Percentiles rank a stretch among this genome's conserved stretches.
phyloP scores from a whole-genome alignment of 1,139 yeast species.

The Debaryomyces singareniensis region DNA sequence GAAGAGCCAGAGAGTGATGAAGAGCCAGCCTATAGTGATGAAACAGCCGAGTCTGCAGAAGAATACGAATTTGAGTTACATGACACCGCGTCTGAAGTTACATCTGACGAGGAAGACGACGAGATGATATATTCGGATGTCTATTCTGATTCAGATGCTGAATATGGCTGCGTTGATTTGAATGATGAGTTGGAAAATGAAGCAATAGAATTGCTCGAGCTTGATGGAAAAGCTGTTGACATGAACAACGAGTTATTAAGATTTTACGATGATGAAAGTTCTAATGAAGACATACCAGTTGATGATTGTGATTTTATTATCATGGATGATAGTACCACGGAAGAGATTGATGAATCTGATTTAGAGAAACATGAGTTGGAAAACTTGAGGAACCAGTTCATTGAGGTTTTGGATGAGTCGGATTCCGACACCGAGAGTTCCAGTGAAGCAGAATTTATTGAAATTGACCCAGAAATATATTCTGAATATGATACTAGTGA shows the following conservation, averaged over 20 bases:
- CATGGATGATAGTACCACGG: conserved; percentile 13
- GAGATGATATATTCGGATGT: neutral
- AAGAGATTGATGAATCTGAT: conserved; percentile 24
- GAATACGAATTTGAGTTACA: conserved; percentile 19
- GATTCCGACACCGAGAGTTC: conserved; percentile 26
- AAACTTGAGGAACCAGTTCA: conserved; percentile 34
- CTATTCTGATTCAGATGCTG: conserved; percentile 7
- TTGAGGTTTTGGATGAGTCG: conserved; percentile 28
- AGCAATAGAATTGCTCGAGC: conserved; percentile 28
- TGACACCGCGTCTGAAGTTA: conserved; percentile 9
- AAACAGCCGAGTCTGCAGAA: conserved; percentile 13
- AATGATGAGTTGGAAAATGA: conserved; percentile 33
- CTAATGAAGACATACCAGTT: conserved; percentile 21
- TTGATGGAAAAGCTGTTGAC: conserved; percentile 30
- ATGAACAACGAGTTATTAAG: conserved; percentile 36
- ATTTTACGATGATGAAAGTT: conserved; percentile 25
- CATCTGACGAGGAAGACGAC: conserved; percentile 6
- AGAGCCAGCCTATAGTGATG: conserved; percentile 7
- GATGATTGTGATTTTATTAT: conserved; percentile 20
- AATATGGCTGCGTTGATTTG: conserved; percentile 18
- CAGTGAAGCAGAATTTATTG: conserved; percentile 21
- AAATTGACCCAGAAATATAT: conserved; percentile 24
- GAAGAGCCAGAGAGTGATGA: conserved; percentile 34
- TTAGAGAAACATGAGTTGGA: conserved; percentile 32
- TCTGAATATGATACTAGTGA: conserved; percentile 16